Evolutionary conservation across 176 grass and related monocot genomes (phyloP), one percentile per base, ranked within the genome.

Genomic region (Zoysia japonica): DNA sequence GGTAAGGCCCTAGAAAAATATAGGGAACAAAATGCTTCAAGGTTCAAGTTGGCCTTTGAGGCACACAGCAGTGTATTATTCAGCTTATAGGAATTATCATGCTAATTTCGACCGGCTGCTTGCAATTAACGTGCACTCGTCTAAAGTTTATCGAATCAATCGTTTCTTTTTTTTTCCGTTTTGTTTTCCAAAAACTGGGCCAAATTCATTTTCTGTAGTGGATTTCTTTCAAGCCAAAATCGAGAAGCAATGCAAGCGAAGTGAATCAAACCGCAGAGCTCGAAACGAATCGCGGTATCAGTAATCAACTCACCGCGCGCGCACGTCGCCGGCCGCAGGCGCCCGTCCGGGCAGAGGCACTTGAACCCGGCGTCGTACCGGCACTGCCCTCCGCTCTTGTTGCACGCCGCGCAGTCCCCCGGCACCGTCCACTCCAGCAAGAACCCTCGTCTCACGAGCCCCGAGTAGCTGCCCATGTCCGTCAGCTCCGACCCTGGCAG

Each of bases 331-430:
- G 16, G 76, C 2, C 42, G 56, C 9, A 48, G 1, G 41, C 35
- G 3, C 65, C 81, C 87, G 55, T 67, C 82, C 47, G 64, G 56
- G 76, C 87, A 88, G 41, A 71, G 71, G 65, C 87, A 84, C 35
- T 70, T 2, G 70, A 88, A 88, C 47, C 16, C 47, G 54, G 0
- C 28, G 20, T 72, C 76, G 47, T 49, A 75, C 28, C 55, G 81
- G 70, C 87, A 84, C 47, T 47, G 11, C 0, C 86, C 87, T 51
- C 81, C 70, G 54, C 39, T 84, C 0, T 16, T 35, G 40, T 10
- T 47, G 70, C 86, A 88, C 53, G 63, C 76, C 6, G 52, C 12
- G 19, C 86, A 88, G 35, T 84, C 70, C 0, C 81, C 76, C 1
- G 76, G 64, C 54, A 80, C 70, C 47, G 69, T 49, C 87, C 87